Percentiles rank a stretch among this genome's conserved stretches.
Conservation (phyloP, 202 grass and related monocot genomes). For the Setaria italica region DNA sequence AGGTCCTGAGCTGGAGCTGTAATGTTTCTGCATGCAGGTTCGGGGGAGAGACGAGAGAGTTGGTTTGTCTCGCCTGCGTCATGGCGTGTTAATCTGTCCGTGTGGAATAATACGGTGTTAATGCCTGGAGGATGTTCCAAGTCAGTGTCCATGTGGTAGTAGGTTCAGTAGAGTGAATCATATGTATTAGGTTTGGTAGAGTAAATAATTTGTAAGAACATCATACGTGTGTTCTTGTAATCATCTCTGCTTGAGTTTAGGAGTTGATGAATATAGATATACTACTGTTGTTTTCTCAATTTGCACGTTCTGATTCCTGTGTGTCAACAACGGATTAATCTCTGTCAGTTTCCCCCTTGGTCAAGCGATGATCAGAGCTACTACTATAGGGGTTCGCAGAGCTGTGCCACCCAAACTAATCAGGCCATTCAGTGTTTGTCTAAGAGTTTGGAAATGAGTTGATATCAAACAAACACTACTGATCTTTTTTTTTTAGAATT, state of each 20-base stretch:
- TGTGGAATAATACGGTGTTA: conserved; percentile 34
- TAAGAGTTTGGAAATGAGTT: too few relatives aligned
- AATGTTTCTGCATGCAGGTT: background rate
- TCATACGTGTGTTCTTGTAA: background rate
- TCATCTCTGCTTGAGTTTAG: background rate
- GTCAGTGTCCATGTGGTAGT: background rate
- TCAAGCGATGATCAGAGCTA: background rate
- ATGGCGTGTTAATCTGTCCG: background rate
- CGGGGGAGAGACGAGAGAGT: background rate
- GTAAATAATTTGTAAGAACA: conserved; percentile 22
- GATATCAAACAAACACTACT: background rate
- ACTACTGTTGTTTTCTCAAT: background rate
- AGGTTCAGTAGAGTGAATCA: too few relatives aligned
- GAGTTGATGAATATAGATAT: background rate
- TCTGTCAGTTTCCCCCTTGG: too few relatives aligned
- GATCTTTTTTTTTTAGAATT: too few relatives aligned
- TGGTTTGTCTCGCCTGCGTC: background rate
- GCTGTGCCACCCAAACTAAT: too few relatives aligned
- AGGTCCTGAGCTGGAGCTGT: background rate
- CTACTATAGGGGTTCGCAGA: background rate
- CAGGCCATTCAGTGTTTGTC: background rate
- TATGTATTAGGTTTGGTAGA: background rate
- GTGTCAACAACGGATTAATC: too few relatives aligned
- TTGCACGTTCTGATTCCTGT: too few relatives aligned
- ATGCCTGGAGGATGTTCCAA: background rate